phyloP scores from a whole-genome alignment of 2,329 filamentous ascomycete genomes.

The Penicillium paneum region DNA sequence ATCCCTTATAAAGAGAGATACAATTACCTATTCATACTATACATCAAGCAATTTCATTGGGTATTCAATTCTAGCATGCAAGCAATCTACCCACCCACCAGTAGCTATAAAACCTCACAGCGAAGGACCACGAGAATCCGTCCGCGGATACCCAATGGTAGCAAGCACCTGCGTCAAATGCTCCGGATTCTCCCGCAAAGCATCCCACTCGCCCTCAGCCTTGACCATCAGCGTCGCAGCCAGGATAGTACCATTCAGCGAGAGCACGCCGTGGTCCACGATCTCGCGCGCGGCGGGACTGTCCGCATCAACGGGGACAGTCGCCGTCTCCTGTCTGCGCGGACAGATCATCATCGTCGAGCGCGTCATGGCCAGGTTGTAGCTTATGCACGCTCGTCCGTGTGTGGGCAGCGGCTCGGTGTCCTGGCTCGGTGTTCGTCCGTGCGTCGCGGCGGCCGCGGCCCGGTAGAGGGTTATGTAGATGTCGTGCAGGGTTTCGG shows the following conservation, averaged over 20 bases:
- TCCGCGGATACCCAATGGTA: slow-evolving; percentile 41
- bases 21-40: too few relatives aligned
- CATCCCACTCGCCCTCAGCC: slow-evolving; percentile 52
- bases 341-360: slow-evolving; percentile 54
- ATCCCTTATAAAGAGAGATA: too few relatives aligned
- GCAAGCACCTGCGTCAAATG: slow-evolving; percentile 45
- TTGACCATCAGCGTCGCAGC: slow-evolving; percentile 61
- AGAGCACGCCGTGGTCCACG: slow-evolving; percentile 42
- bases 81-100: not conserved
- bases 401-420: slow-evolving; percentile 18
- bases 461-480: slow-evolving; percentile 45
- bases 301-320: slow-evolving; percentile 40
- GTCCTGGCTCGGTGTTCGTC: slow-evolving; percentile 11
- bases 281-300: slow-evolving; percentile 32
- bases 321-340: slow-evolving; percentile 45
- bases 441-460: slow-evolving; percentile 31
- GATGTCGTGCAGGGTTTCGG: slow-evolving; percentile 35
- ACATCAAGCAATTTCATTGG: not conserved
- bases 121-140: slow-evolving; percentile 5
- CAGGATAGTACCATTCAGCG: slow-evolving; percentile 56
- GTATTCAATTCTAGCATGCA: not conserved
- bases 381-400: slow-evolving; percentile 51
- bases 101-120: slow-evolving; percentile 1
- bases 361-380: slow-evolving; percentile 58
- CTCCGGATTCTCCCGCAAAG: slow-evolving; percentile 41